Evolutionary conservation across 1,284 basidiomycete genomes (phyloP), one percentile per base, ranked within the genome.

Genomic region (Wallemia ichthyophaga): DNA sequence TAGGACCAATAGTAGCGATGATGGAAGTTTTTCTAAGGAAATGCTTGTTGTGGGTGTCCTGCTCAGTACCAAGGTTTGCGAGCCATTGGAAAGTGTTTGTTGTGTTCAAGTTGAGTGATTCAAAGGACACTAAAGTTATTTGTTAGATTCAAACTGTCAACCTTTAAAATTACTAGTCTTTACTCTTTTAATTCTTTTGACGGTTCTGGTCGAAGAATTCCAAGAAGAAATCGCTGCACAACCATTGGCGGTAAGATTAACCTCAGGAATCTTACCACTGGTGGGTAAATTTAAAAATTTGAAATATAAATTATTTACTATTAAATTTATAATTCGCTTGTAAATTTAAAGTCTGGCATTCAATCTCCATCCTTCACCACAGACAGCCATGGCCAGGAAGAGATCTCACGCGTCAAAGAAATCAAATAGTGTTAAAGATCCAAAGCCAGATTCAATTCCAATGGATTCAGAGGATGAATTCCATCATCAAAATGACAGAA

Each of bases 1-100:
- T 94, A 64, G 91, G 89, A 85, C 88, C 89, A 67, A 96, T 96
- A 62, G 89, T 96, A 61, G 87, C 89, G 68, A 96, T 94, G 73
- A 96, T 94, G 62, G 83, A 75, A 21, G 88, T 94, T 91, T 92
- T 95, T 73, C 89, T 83, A 48, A 48, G 37, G 65, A 81, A 72
- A 71, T 74, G 86, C 73, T 87, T 88, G 67, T 84, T 85, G 33
- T 78, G 76, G 64, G 82, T 77, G 64, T 77, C 72, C 64, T 82
- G 74, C 31, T 78, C 77, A 62, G 86, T 82, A 71, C 76, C 81
- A 67, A 94, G 75, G 63, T 77, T 78, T 57, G 86, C 81, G 66
- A 83, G 80, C 89, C 89, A 95, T 71, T 88, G 81, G 68, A 94
- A 48, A 21, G 37, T 48, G 37, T 48, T 48, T 48, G 37, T 48